Conservation (phyloP, 352 stramenopile species). For the Pythium oligandrum region DNA sequence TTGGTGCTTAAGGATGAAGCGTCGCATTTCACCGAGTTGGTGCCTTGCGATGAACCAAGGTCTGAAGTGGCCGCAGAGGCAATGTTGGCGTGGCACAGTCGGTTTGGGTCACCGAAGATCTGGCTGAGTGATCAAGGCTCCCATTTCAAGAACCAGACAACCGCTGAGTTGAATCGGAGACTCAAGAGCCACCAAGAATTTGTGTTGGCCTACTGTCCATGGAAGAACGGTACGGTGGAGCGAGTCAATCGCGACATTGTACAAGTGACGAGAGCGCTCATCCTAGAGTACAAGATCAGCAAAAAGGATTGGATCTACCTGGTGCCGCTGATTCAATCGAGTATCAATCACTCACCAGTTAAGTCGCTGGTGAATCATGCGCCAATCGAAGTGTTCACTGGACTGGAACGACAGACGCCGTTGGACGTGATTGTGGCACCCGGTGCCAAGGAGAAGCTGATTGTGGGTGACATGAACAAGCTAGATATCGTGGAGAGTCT, state of each 20-base stretch:
- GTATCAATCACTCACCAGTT: slow-evolving; percentile 27
- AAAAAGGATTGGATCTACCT: slow-evolving; percentile 16
- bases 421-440: background rate
- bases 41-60: slow-evolving; percentile 13
- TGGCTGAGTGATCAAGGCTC: slow-evolving; percentile 23
- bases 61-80: slow-evolving; percentile 11
- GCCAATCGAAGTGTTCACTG: slow-evolving; percentile 20
- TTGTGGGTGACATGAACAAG: background rate
- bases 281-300: slow-evolving; percentile 15
- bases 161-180: slow-evolving; percentile 11
- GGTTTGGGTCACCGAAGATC: slow-evolving; percentile 15
- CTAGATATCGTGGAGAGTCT: background rate
- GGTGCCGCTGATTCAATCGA: slow-evolving; percentile 17
- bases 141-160: slow-evolving; percentile 29
- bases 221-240: slow-evolving; percentile 29
- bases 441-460: background rate
- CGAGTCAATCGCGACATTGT: slow-evolving; percentile 24
- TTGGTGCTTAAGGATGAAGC: slow-evolving; percentile 27
- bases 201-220: slow-evolving; percentile 20
- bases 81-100: slow-evolving; percentile 20
- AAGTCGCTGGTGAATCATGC: slow-evolving; percentile 8
- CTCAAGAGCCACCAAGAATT: slow-evolving; percentile 16
- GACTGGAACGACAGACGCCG: background rate
- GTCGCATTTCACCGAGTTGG: slow-evolving; percentile 22
- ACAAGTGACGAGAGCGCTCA: slow-evolving; percentile 18